A percentile compares a stretch with the other conserved stretches of the same genome.
These are phyloP conservation scores for Paramecium octaurelia DNA, from an alignment of 73 alveolate species.

Conservation along the genomic window DNA sequence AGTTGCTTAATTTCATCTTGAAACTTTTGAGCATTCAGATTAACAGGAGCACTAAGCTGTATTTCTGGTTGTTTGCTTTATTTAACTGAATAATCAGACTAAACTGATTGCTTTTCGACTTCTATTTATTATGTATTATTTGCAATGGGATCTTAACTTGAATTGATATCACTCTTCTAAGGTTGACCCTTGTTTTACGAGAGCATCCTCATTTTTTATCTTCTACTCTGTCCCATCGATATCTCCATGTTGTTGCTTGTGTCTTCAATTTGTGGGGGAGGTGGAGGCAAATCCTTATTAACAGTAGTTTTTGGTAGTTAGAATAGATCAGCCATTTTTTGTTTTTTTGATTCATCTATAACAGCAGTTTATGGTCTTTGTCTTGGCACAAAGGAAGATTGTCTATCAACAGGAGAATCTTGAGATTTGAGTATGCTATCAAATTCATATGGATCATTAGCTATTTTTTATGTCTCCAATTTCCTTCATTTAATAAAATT, in stretches of 20 bases:
- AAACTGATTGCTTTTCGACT: not conserved
- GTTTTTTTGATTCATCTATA: not conserved
- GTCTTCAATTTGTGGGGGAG: not conserved
- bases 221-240: not conserved
- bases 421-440: not conserved
- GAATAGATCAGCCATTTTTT: conserved; percentile 17
- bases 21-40: not conserved
- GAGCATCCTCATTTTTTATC: not conserved
- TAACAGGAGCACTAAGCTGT: not conserved
- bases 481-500: not conserved
- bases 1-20: not conserved
- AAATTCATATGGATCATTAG: not conserved
- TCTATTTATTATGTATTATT: not conserved
- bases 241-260: not conserved
- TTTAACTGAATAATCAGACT: conserved; percentile 1
- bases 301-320: not conserved
- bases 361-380: not conserved
- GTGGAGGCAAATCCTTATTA: not conserved
- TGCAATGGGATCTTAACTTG: conserved; percentile 1
- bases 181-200: not conserved
- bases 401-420: not conserved
- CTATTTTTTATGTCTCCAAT: not conserved
- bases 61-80: not conserved
- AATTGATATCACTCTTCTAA: not conserved
- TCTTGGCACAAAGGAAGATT: not conserved